Base-by-base conservation (phyloP, 1,284 basidiomycete species). In the Thecaphora frezii region DNA sequence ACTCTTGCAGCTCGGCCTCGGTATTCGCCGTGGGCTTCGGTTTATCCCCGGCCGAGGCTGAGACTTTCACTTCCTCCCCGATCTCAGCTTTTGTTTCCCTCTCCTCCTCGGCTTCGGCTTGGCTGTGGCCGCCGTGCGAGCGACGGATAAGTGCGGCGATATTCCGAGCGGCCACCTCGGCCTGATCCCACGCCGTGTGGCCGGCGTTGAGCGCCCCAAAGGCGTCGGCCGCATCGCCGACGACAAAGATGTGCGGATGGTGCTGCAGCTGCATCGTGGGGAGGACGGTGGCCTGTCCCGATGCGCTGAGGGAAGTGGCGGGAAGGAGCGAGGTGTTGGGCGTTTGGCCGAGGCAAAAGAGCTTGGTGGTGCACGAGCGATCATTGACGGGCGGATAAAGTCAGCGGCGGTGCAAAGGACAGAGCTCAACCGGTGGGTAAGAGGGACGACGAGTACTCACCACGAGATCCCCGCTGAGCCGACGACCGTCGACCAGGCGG, bases 131-230 rank as follows among this genome's bases (percentile, higher is more conserved):
- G 26, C 73, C 71, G 14, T 66, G 51, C 22, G 77, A n/a, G n/a
- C n/a, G n/a, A n/a, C n/a, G n/a, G n/a, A n/a, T n/a, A n/a, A n/a
- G n/a, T n/a, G n/a, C n/a, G n/a, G n/a, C 46, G 28, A 78, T 76
- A 58, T 78, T 78, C 41, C 72, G 71, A 0, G 71, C 65, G 2
- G 75, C 76, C 3, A 74, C 50, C 43, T 78, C 76, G 12, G 74
- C 76, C 76, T 77, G 77, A 42, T 54, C 66, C 76, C 76, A 78
- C 1, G 76, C 76, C 51, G 77, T 75, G 51, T 77, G 77, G 10
- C 76, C 76, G 0, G 76, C 76, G 41, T 78, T 78, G 36, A 78
- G 48, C 2, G 76, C 73, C 18, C 76, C 76, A 50, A 77, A 78
- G 4, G 75, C 76, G 54, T 78, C 74, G 2, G 73, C 76, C 1